Evolutionary conservation across 2,329 filamentous ascomycete species (phyloP).

Genomic region (Metarhizium robertsii): DNA sequence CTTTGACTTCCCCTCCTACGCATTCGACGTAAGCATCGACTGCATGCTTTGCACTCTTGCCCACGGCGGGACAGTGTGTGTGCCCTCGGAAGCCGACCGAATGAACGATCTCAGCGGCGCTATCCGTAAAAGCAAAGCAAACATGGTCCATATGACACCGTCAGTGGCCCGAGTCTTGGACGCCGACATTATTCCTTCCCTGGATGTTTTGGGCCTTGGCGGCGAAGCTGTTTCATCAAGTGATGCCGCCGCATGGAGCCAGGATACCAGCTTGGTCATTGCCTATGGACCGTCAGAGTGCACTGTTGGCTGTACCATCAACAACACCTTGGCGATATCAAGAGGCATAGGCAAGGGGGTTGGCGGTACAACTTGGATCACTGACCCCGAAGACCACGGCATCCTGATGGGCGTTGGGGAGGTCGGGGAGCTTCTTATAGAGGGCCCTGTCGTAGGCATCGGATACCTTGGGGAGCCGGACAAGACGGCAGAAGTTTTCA

Average conservation of each 20-base stretch:
- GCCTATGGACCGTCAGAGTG: slow-evolving; percentile 3
- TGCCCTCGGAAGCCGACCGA: slow-evolving; percentile 5
- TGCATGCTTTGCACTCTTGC: slow-evolving; percentile 3
- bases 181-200: background rate
- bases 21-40: slow-evolving; percentile 5
- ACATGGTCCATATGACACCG: background rate
- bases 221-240: background rate
- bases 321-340: slow-evolving; percentile 30
- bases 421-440: slow-evolving; percentile 2
- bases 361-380: background rate
- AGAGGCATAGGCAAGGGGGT: background rate
- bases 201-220: background rate
- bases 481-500: slow-evolving; percentile 49
- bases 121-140: background rate
- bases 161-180: background rate
- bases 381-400: background rate
- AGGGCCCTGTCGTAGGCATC: background rate
- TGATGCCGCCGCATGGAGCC: background rate
- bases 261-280: background rate
- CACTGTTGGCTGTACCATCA: background rate
- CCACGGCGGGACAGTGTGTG: slow-evolving; percentile 6
- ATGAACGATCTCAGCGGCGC: background rate
- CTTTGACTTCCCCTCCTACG: slow-evolving; percentile 12
- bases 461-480: slow-evolving; percentile 9
- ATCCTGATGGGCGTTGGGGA: background rate